phyloP scores from a whole-genome alignment of 2,329 filamentous ascomycete genomes.

The Hyphodiscus sp. region DNA sequence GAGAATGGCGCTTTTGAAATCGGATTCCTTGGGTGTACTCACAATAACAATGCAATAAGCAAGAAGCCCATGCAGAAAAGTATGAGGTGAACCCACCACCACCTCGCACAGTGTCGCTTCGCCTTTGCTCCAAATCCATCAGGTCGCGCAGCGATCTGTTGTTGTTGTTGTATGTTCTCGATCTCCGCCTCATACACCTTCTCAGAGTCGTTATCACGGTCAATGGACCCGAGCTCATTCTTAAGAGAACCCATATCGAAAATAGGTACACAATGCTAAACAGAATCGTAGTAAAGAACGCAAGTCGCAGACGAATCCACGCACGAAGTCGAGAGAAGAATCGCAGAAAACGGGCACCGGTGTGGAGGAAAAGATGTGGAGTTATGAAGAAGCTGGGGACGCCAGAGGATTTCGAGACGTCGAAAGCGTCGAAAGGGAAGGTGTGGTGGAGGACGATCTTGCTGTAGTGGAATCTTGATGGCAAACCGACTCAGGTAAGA shows the following conservation, averaged over 20 bases:
- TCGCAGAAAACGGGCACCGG: not conserved
- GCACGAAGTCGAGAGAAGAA: not conserved
- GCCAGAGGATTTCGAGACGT: not conserved
- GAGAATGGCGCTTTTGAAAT: not conserved
- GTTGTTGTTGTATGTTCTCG: constrained; percentile 1
- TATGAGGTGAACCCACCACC: constrained; percentile 49
- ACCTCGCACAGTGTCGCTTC: constrained; percentile 32
- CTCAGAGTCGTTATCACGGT: constrained; percentile 4
- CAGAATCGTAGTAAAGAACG: not conserved
- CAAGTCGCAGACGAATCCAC: constrained; percentile 6
- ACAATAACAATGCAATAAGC: constrained; percentile 50
- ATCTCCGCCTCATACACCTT: constrained; percentile 13
- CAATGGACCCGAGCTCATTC: not conserved
- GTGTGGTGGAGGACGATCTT: not conserved
- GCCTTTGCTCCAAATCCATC: constrained; percentile 15
- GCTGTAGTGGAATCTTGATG: not conserved
- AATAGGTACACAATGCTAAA: not conserved
- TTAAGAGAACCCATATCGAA: not conserved
- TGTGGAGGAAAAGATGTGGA: constrained; percentile 8
- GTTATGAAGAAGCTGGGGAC: constrained; percentile 13
- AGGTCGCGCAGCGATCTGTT: not conserved
- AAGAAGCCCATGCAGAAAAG: constrained; percentile 44
- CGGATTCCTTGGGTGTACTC: constrained; percentile 27
- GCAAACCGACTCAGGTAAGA: constrained; percentile 17
- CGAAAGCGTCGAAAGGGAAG: constrained; percentile 1